Conservation (phyloP, 108 stramenopile species). For the Fistulifera pelliculosa region DNA sequence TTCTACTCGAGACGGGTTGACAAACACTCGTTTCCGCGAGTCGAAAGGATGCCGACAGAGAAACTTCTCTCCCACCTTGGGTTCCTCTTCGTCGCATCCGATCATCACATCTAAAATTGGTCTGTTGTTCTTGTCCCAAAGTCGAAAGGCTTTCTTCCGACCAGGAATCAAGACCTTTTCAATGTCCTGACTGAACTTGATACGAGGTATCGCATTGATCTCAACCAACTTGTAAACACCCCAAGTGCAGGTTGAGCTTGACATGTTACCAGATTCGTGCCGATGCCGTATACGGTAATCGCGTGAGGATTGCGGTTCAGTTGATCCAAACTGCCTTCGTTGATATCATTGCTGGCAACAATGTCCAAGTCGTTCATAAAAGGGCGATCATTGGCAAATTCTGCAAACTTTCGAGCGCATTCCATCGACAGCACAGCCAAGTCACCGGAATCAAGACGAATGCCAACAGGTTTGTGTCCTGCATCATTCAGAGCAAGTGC, state of each 20-base stretch:
- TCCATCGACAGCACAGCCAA: conserved; percentile 74
- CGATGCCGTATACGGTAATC: conserved; percentile 97
- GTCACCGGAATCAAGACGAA: conserved; percentile 95
- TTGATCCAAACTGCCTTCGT: conserved; percentile 78
- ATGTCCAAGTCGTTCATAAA: conserved; percentile 72
- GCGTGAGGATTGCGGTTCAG: conserved; percentile 78
- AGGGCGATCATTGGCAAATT: conserved; percentile 27
- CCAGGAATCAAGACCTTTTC: conserved; percentile 85
- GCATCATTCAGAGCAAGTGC: conserved; percentile 84
- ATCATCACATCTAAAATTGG: conserved; percentile 86
- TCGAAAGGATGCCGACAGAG: conserved; percentile 90
- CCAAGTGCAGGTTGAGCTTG: conserved; percentile 98
- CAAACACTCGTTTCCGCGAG: conserved; percentile 67
- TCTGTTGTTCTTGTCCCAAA: conserved; percentile 58
- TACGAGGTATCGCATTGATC: conserved; percentile 74
- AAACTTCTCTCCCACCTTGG: conserved; percentile 51
- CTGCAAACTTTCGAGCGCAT: conserved; percentile 45
- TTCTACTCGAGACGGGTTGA: conserved; percentile 69
- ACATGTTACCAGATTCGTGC: conserved; percentile 95
- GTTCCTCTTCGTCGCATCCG: conserved; percentile 43
- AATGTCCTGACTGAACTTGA: conserved; percentile 89
- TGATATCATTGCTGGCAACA: conserved; percentile 96
- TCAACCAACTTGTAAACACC: conserved; percentile 96
- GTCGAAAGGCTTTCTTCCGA: conserved; percentile 79
- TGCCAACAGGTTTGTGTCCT: conserved; percentile 82